Percentiles rank a stretch among this genome's conserved stretches.
Conservation (phyloP, 2,329 filamentous ascomycete species). For the Aspergillus spinulosporus region DNA sequence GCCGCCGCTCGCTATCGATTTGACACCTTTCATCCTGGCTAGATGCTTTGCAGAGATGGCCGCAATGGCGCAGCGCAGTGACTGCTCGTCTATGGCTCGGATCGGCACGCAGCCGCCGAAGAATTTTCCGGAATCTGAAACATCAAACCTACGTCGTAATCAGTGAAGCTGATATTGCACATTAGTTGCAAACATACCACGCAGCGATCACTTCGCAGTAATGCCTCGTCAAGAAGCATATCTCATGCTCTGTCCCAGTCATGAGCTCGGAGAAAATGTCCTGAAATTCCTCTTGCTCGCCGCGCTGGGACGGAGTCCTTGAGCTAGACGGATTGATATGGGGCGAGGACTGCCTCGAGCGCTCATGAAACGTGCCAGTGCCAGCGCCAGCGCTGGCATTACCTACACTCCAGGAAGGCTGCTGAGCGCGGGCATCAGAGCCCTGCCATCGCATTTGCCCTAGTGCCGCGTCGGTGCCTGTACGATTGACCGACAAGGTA, state of each 20-base stretch:
- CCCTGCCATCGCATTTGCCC: background rate
- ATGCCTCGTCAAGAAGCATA: conserved; percentile 41
- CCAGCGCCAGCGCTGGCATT: background rate
- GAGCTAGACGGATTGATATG: conserved; percentile 12
- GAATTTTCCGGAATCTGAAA: conserved; percentile 43
- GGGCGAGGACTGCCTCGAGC: conserved; percentile 6
- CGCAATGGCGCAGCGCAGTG: conserved; percentile 39
- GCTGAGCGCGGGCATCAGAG: background rate
- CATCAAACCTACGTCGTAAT: conserved; percentile 34
- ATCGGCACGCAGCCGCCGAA: conserved; percentile 41
- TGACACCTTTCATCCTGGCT: conserved; percentile 34
- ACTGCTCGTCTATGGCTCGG: conserved; percentile 36
- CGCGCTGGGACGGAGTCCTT: conserved; percentile 24
- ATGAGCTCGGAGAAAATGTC: conserved; percentile 40
- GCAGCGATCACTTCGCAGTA: conserved; percentile 38
- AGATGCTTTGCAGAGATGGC: conserved; percentile 44
- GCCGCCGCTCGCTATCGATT: conserved; percentile 20
- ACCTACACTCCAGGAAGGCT: background rate
- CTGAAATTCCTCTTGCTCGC: conserved; percentile 34
- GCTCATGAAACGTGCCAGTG: background rate
- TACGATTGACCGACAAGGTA: too few relatives aligned
- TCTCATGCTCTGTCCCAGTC: conserved; percentile 41
- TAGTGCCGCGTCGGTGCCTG: too few relatives aligned
- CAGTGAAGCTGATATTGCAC: conserved; percentile 5
- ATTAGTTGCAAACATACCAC: conserved; percentile 29